phyloP scores from a whole-genome alignment of 495 filamentous ascomycete species.

The Talaromyces ruber region DNA sequence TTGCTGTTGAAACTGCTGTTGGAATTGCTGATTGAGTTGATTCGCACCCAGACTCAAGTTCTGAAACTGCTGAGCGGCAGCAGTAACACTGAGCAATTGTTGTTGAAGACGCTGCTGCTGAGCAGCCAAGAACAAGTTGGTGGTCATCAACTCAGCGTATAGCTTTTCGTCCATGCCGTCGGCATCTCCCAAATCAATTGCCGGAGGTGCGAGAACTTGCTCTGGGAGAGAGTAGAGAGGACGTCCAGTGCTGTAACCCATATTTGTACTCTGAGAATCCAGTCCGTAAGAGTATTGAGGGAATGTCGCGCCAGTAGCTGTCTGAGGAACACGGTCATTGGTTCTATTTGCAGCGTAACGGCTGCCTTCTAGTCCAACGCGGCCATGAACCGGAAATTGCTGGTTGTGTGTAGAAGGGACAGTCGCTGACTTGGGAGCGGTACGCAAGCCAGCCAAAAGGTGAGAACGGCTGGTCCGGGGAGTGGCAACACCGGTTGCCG shows the following conservation, averaged over 20 bases:
- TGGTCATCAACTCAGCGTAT: slow-evolving; percentile 75
- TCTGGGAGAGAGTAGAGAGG: slow-evolving; percentile 66
- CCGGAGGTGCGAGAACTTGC: slow-evolving; percentile 78
- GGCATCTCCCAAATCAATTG: slow-evolving; percentile 58
- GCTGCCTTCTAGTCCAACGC: slow-evolving; percentile 36
- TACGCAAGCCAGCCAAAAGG: slow-evolving; percentile 86
- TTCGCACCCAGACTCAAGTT: slow-evolving; percentile 49
- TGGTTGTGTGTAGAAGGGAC: slow-evolving; percentile 53
- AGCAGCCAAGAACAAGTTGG: slow-evolving; percentile 76
- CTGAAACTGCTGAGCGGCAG: slow-evolving; percentile 67
- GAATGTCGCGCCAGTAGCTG: slow-evolving; percentile 53
- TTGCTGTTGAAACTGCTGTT: slow-evolving; percentile 6
- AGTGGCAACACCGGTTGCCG: slow-evolving; percentile 48
- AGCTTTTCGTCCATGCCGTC: slow-evolving; percentile 70
- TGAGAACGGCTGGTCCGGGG: slow-evolving; percentile 93
- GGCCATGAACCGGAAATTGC: slow-evolving; percentile 17
- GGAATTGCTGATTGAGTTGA: slow-evolving; percentile 30
- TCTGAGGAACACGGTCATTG: slow-evolving; percentile 49
- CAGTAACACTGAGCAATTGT: slow-evolving; percentile 48
- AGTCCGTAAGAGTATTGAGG: slow-evolving; percentile 38
- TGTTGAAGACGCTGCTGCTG: slow-evolving; percentile 79
- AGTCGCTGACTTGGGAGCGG: slow-evolving; percentile 79
- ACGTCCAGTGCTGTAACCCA: slow-evolving; percentile 24
- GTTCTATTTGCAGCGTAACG: slow-evolving; percentile 33
- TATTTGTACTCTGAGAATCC: slow-evolving; percentile 22